Evolutionary conservation across 2,329 filamentous ascomycete species (phyloP), one percentile per base, ranked within the genome.

Genomic region (Penicillium sp.): DNA sequence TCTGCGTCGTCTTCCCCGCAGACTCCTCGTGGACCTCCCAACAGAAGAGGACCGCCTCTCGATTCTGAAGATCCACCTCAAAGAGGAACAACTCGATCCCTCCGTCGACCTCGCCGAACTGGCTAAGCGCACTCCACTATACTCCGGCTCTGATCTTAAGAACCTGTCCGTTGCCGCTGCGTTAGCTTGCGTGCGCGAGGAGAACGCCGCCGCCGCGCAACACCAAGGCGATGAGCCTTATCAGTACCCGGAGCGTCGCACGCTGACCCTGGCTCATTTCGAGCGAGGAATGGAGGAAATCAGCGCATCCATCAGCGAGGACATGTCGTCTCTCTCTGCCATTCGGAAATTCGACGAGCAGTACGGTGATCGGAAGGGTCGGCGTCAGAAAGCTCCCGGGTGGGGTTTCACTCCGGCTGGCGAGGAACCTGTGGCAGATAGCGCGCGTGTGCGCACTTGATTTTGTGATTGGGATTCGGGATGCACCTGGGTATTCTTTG

Each of bases 261-360:
- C 77, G 0, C 75, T 98, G 24, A 75, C 73, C 3, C 69, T 71
- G 18, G 68, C 75, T 2, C 93, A 98, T 69, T 97, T 98, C 62
- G 86, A 90, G 13, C 85, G 82, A 56, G 93, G 89, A 2, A 76
- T 95, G 60, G 79, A 82, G 59, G 90, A 97, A 68, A 95, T 98
- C 57, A 87, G 85, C 46, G 89, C 93, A 0, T 94, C 87, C 60
- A 90, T 96, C 56, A 90, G 82, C 59, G 91, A 96, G 68, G 90
- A 98, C 62, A 97, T 96, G 91, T 77, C 81, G 40, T 88, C 82
- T 26, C 74, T 98, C 52, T 81, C 82, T 55, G 87, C 87, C 10
- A 95, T 98, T 60, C 80, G 88, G 59, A 94, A 94, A 70, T 98
- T 97, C 63, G 93, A 98, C 64, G 88, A 95, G 70, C 86, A 91